Evolutionary conservation across 495 filamentous ascomycete species (phyloP), one percentile per base, ranked within the genome.

Genomic region (Tirmania nivea): DNA sequence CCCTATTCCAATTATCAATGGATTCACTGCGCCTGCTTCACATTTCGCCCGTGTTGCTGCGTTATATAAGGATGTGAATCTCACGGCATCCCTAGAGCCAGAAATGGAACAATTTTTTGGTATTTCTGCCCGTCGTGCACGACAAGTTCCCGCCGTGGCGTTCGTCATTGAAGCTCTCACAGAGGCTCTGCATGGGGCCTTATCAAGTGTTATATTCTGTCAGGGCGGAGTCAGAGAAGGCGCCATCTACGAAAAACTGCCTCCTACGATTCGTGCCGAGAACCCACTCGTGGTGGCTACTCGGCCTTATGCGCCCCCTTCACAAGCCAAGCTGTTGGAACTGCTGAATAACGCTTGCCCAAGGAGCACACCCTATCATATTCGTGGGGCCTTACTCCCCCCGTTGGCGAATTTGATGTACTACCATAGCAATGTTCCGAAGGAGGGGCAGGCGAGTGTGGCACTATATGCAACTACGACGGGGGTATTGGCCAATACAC

Each of bases 211-310:
- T 2, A 75, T 77, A 12, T 95, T 94, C 68, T 89, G 84, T 60
- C 78, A 85, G 59, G 88, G 62, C 36, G 88, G 88, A 10, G 85
- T 93, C 48, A 74, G 87, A 25, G 88, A 94, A 65, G 88, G 88
- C 0, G 74, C 79, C 1, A 66, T 92, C 25, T 86, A 81, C 66
- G 73, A 78, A 64, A 78, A 73, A 53, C 71, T 92, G 14, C 71
- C 76, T 0, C 54, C 65, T 8, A 60, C 68, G 3, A 64, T 83
- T 14, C 75, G 81, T 51, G 72, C 76, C 36, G 71, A 74, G 60
- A 70, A 80, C 63, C 84, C 88, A 1, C 61, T 93, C 12, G 61
- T 75, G 45, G 71, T 75, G 7, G 78, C 76, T 10, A 83, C 75
- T 2, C 64, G 67, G 1, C 67, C 73, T 0, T 74, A 70, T 52